Percentiles rank a stretch among this genome's conserved stretches.
These are phyloP conservation scores for Ettlia oleoabundans DNA, from an alignment of 139 green algal species.

Conservation along the genomic window DNA sequence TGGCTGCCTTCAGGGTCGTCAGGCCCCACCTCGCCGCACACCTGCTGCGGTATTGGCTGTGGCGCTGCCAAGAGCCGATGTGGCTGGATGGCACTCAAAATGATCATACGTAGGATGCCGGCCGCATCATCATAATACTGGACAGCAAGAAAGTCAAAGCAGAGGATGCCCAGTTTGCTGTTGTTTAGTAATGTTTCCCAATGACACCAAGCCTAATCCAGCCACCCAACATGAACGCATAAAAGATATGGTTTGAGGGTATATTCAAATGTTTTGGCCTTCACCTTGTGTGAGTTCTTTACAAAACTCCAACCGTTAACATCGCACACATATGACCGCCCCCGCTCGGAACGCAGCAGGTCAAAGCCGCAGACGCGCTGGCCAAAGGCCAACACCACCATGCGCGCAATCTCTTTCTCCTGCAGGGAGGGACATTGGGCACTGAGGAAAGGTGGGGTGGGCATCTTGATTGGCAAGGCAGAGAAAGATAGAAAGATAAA, in stretches of 20 bases:
- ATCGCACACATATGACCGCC: slow-evolving; percentile 94
- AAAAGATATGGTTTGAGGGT: neutral
- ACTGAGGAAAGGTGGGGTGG: slow-evolving; percentile 6
- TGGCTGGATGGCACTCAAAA: slow-evolving; percentile 77
- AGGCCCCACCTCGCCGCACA: neutral
- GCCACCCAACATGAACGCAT: too few species aligned
- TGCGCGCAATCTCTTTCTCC: slow-evolving; percentile 94
- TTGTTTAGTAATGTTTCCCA: too few species aligned
- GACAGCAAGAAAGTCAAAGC: neutral
- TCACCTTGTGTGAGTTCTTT: slow-evolving; percentile 94
- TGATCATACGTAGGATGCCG: slow-evolving; percentile 77
- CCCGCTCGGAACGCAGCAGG: slow-evolving; percentile 85
- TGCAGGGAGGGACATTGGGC: slow-evolving; percentile 27
- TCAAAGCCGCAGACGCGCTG: slow-evolving; percentile 97
- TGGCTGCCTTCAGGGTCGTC: slow-evolving; percentile 10
- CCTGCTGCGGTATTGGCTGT: slow-evolving; percentile 25
- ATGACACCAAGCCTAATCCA: neutral
- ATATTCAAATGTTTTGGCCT: neutral
- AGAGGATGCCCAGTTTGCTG: too few species aligned
- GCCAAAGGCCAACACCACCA: slow-evolving; percentile 94
- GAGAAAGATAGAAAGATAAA: too few species aligned
- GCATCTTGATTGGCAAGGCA: neutral
- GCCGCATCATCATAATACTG: slow-evolving; percentile 94
- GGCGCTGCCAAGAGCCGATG: slow-evolving; percentile 67
- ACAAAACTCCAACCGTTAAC: slow-evolving; percentile 99